Evolutionary conservation across 306 rosid genomes (phyloP).

Genomic region (Albizia julibrissin): DNA sequence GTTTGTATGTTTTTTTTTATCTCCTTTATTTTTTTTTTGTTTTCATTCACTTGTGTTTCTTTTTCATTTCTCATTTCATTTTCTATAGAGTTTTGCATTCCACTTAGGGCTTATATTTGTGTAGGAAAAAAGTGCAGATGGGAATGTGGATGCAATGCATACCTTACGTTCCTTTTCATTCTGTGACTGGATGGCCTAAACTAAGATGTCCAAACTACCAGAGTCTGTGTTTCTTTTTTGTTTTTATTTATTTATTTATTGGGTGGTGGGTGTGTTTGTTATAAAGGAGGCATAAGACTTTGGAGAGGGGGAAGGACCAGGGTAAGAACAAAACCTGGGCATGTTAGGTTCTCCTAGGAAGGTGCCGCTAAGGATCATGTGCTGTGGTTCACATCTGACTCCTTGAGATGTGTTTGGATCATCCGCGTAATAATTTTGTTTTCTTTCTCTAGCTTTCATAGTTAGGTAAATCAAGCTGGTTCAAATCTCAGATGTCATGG

Average conservation of each 20-base stretch:
- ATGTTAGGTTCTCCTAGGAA: background rate
- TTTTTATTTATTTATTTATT: background rate
- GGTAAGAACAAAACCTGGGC: background rate
- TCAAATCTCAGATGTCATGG: background rate
- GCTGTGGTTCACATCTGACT: background rate
- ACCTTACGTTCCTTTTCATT: background rate
- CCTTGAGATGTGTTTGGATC: background rate
- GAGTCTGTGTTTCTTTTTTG: background rate
- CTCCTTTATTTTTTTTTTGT: background rate
- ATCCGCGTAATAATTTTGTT: background rate
- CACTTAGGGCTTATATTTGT: background rate
- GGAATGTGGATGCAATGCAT: background rate
- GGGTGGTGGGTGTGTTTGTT: background rate
- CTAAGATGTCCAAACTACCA: background rate
- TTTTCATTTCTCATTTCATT: background rate
- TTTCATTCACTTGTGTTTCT: background rate
- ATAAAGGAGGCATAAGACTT: background rate
- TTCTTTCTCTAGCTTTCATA: background rate
- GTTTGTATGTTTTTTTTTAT: background rate
- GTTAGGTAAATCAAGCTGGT: background rate
- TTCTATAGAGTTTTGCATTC: background rate
- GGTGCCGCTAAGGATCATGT: background rate
- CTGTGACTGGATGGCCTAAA: background rate
- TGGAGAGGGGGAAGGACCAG: background rate
- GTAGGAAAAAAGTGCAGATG: background rate